Base-by-base conservation (phyloP, 2,329 filamentous ascomycete genomes). In the Neurospora sp. region DNA sequence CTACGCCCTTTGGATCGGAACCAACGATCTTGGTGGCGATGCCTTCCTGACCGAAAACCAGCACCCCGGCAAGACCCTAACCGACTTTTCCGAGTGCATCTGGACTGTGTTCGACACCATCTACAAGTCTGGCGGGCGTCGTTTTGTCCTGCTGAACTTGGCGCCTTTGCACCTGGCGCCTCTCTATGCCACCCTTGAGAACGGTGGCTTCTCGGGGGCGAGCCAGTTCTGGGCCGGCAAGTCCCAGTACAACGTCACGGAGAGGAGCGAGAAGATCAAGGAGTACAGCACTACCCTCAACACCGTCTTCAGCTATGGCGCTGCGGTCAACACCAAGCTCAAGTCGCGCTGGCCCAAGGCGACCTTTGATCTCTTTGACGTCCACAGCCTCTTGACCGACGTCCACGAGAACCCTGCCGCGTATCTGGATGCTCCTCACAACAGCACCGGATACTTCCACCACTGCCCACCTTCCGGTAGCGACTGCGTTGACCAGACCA, bases 1-100 rank as follows among this genome's bases (percentile, higher is more conserved):
- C 2, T 94, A 93, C 76, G 84, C 88, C 1, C 85, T 94, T 68
- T 94, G 90, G 90, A 93, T 94, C 75, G 92, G 92, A 3, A 93
- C 91, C 33, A 95, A 95, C 76, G 92, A 96, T 76, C 81, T 95
- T 10, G 91, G 91, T 28, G 83, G 82, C 70, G 79, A 83, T 68
- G 90, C 85, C 9, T 90, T 93, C 76, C 78, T 94, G 39, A 87
- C 85, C 4, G 90, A 93, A 76, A 83, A 82, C 33, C 89, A 93
- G 76, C 78, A 84, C 4, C 74, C 81, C 0, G 86, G 84, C 13
- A 88, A 87, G 33, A 89, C 86, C 1, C 83, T 93, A 6, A 81
- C 84, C 1, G 85, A 89, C 76, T 93, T 90, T 76, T 83, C 89
- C 3, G 85, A 90, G 72, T 94, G 91, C 76, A 82, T 93, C 1